Evolutionary conservation across 2,329 filamentous ascomycete species (phyloP).

Genomic region (Neonectria neomacrospora): DNA sequence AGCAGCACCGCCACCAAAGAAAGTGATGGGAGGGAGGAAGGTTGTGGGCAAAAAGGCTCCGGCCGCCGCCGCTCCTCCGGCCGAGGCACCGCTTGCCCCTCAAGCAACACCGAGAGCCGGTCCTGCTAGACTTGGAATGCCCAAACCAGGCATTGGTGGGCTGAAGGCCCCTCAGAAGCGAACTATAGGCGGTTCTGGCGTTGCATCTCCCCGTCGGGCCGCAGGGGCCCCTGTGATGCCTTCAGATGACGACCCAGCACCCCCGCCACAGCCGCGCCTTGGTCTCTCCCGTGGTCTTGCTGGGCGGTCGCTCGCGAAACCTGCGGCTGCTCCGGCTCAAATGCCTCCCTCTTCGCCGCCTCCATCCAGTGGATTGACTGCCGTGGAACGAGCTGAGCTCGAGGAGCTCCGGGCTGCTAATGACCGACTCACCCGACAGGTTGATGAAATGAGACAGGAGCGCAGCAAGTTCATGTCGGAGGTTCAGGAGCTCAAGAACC

Average conservation of each 20-base stretch:
- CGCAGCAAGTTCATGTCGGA: slow-evolving; percentile 84
- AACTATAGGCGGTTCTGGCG: slow-evolving; percentile 59
- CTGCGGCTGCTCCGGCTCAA: slow-evolving; percentile 63
- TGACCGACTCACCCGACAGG: slow-evolving; percentile 78
- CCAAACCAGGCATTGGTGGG: slow-evolving; percentile 64
- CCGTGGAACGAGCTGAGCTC: slow-evolving; percentile 90
- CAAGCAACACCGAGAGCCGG: slow-evolving; percentile 65
- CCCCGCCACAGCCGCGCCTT: slow-evolving; percentile 70
- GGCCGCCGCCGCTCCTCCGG: slow-evolving; percentile 56
- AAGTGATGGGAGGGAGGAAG: slow-evolving; percentile 56
- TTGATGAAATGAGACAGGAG: slow-evolving; percentile 85
- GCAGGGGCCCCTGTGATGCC: slow-evolving; percentile 60
- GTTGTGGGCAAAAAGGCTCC: slow-evolving; percentile 59
- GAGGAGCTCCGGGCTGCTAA: slow-evolving; percentile 88
- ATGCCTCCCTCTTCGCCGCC: slow-evolving; percentile 66
- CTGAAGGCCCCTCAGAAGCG: slow-evolving; percentile 71
- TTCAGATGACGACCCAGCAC: slow-evolving; percentile 67
- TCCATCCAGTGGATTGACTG: slow-evolving; percentile 73
- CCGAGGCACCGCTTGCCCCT: slow-evolving; percentile 66
- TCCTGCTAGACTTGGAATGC: slow-evolving; percentile 58
- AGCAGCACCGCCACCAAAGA: slow-evolving; percentile 62
- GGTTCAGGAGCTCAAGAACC: slow-evolving; percentile 93
- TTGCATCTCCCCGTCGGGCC: slow-evolving; percentile 65
- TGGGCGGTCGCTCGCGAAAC: slow-evolving; percentile 85
- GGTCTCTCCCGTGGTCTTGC: slow-evolving; percentile 83